Conservation (phyloP, 2,329 filamentous ascomycete genomes). For the Fonsecaea monophora region DNA sequence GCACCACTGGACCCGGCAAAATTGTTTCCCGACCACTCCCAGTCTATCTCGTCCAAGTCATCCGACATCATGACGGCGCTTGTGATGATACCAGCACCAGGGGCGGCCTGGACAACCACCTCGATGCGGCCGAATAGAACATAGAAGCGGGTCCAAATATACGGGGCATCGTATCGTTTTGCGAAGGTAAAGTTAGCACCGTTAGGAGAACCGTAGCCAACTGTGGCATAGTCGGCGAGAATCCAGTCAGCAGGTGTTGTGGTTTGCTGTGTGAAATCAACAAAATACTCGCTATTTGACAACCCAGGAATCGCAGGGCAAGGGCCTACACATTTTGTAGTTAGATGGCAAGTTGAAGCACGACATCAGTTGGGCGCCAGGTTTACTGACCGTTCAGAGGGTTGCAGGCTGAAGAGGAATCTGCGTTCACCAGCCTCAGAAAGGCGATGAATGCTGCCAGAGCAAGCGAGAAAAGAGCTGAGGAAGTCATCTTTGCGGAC, state of each 20-base stretch:
- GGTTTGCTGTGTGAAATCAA: conserved; percentile 80
- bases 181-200: conserved; percentile 60
- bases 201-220: conserved; percentile 70
- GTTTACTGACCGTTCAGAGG: conserved; percentile 32
- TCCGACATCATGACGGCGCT: conserved; percentile 95
- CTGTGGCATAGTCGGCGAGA: conserved; percentile 66
- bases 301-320: conserved; percentile 81
- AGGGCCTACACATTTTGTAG: conserved; percentile 22
- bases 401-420: conserved; percentile 25
- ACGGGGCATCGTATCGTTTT: conserved; percentile 57
- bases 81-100: conserved; percentile 83
- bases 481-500: conserved; percentile 16
- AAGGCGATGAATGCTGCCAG: conserved; percentile 10
- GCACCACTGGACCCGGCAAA: conserved; percentile 64
- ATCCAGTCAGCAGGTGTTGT: conserved; percentile 72
- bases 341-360: conserved; percentile 11
- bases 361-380: neutral
- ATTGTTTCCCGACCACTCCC: conserved; percentile 87
- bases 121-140: conserved; percentile 62
- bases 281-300: conserved; percentile 72
- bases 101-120: conserved; percentile 55
- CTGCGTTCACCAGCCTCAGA: conserved; percentile 19
- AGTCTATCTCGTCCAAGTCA: conserved; percentile 98
- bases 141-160: conserved; percentile 55
- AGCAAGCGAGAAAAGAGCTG: conserved; percentile 12